Evolutionary conservation across 345 rosid genomes (phyloP), one percentile per base, ranked within the genome.

Genomic region (Geranium rotundifolium): DNA sequence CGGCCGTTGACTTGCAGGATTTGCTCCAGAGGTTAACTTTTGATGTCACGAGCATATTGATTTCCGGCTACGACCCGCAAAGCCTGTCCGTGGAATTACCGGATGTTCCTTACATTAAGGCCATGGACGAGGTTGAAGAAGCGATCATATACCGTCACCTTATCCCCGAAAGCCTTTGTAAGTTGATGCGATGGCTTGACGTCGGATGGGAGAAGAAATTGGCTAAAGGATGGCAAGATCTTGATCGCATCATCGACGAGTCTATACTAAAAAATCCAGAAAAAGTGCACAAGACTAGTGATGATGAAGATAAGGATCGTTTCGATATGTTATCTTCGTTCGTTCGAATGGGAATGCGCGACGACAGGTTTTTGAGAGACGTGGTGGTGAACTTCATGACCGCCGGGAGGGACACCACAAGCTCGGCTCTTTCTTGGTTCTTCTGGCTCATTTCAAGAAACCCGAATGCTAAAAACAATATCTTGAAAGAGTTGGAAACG

Each of bases 361-460:
- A 66, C 7, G 77, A 82, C 17, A 68, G 70, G 31, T 81, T 81
- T 63, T 19, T 83, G 4, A 75, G 76, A 60, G 88, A 83, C 73
- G 79, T 72, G 15, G 17, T 83, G 52, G 10, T 81, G 20, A 81
- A 71, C 65, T 77, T 85, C 75, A 52, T 83, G 70, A 18, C 79
- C 30, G 88, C 88, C 1, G 86, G 91, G 19, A 49, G 86, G 19
- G 88, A 79, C 80, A 75, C 79, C 1, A 61, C 57, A 5, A 63
- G 71, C 18, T 67, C 77, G 0, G 71, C 71, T 0, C 64, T 85
- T 29, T 59, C 76, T 60, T 82, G 84, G 84, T 67, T 80, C 61
- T 82, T 85, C 29, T 80, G 82, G 85, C 71, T 74, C 27, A 50
- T 85, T 8, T 58, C 61, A 2, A 67, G 65, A 52, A 65, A 61